phyloP scores from a whole-genome alignment of 768 basidiomycete species.

The Ramaria sp. region DNA sequence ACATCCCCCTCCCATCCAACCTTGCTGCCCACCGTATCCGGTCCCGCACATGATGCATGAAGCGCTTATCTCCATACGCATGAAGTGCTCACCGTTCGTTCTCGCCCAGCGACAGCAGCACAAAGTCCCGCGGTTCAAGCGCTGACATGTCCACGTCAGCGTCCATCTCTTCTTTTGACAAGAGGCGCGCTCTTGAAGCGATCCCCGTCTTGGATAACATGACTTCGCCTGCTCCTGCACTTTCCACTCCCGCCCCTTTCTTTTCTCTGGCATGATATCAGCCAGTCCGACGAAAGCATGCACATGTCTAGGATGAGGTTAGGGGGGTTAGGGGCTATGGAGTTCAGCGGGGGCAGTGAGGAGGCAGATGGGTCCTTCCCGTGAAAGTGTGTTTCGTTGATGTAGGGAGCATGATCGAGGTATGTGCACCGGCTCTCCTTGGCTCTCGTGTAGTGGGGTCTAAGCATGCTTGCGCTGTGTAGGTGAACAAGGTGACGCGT shows the following conservation, averaged over 20 bases:
- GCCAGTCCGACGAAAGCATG: constrained; percentile 11
- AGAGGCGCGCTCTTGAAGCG: constrained; percentile 26
- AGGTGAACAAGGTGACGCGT: too few relatives aligned
- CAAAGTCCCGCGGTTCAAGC: constrained; percentile 26
- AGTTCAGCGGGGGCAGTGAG: too few relatives aligned
- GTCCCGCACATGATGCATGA: constrained; percentile 50
- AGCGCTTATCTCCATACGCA: constrained; percentile 63
- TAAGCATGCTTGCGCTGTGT: too few relatives aligned
- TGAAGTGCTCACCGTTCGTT: constrained; percentile 24
- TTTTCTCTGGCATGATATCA: constrained; percentile 27
- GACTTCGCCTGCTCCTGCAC: constrained; percentile 25
- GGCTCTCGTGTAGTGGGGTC: too few relatives aligned
- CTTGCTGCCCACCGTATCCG: constrained; percentile 50
- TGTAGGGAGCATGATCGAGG: too few relatives aligned
- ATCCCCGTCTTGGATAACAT: constrained; percentile 34
- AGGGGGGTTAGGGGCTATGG: too few relatives aligned
- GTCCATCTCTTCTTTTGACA: constrained; percentile 13
- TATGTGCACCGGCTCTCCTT: too few relatives aligned
- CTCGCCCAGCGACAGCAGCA: constrained; percentile 18
- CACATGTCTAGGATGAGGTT: neutral
- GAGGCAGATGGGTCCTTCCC: too few relatives aligned
- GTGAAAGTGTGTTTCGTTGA: too few relatives aligned
- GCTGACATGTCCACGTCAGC: constrained; percentile 5
- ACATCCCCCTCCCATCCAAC: constrained; percentile 63
- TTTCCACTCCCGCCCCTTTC: constrained; percentile 32